These are phyloP conservation scores for Capsella rubella DNA, from an alignment of 441 rosid species.

Conservation along the genomic window DNA sequence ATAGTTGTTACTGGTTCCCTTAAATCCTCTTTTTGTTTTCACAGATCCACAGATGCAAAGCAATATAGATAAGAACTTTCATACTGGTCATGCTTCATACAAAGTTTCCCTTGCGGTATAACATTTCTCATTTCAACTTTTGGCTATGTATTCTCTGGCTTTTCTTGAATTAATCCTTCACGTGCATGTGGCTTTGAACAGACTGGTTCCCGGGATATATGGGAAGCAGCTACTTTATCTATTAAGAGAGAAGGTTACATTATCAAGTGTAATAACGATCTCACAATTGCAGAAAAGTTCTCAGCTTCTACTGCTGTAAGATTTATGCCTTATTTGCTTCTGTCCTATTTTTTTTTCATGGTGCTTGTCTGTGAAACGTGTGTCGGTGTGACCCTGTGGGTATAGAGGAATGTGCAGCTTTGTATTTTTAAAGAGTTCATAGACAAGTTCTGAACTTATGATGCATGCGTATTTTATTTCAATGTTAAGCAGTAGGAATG, in stretches of 20 bases:
- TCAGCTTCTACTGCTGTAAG: constrained; percentile 71
- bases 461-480: constrained; percentile 8
- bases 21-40: constrained; percentile 33
- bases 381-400: background rate
- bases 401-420: constrained; percentile 2
- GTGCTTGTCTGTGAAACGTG: background rate
- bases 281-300: constrained; percentile 74
- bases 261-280: constrained; percentile 66
- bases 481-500: background rate
- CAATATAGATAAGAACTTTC: constrained; percentile 67
- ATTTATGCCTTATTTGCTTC: constrained; percentile 33
- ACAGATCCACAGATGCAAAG: constrained; percentile 82
- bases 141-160: constrained; percentile 26
- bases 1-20: background rate
- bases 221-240: constrained; percentile 89
- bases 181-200: constrained; percentile 50
- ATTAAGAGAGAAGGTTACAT: constrained; percentile 84
- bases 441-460: constrained; percentile 1
- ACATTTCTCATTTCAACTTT: constrained; percentile 35
- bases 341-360: background rate
- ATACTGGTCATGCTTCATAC: constrained; percentile 74
- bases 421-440: constrained; percentile 20
- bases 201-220: constrained; percentile 72
- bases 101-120: constrained; percentile 75
- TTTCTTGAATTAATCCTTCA: constrained; percentile 39